Evolutionary conservation across 2,329 filamentous ascomycete species (phyloP).

Genomic region (Elsinoe arachidis): DNA sequence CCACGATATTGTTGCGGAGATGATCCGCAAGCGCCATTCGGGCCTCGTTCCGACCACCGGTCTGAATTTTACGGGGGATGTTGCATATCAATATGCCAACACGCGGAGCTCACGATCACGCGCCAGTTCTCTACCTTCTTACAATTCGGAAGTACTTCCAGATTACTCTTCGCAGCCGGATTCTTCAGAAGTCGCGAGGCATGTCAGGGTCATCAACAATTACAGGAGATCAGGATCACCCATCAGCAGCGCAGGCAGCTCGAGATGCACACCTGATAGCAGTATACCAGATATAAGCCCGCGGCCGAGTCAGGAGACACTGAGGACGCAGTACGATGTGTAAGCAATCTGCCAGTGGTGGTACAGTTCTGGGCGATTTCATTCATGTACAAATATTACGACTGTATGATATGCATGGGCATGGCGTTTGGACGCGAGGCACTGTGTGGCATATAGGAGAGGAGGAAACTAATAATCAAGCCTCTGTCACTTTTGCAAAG

Average conservation of each 20-base stretch:
- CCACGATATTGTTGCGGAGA: constrained; percentile 41
- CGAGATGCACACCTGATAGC: constrained; percentile 30
- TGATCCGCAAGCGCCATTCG: constrained; percentile 20
- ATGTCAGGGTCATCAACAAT: constrained; percentile 17
- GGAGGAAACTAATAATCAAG: no score
- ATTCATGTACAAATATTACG: background rate
- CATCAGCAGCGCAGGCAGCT: constrained; percentile 23
- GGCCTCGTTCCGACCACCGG: constrained; percentile 20
- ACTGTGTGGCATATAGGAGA: background rate
- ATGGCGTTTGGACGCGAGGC: background rate
- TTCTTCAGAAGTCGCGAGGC: constrained; percentile 21
- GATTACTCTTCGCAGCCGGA: constrained; percentile 35
- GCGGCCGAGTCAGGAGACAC: constrained; percentile 33
- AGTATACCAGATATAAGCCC: constrained; percentile 35
- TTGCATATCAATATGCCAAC: background rate
- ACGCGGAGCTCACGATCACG: constrained; percentile 25
- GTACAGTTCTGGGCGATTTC: background rate
- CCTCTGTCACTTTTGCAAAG: no score
- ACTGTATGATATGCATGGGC: constrained; percentile 8
- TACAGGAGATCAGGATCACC: constrained; percentile 20
- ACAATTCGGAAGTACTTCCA: constrained; percentile 33
- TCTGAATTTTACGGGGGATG: background rate
- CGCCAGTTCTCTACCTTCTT: constrained; percentile 28
- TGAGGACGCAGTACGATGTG: constrained; percentile 17
- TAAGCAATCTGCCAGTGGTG: background rate